Conservation (phyloP, 306 rosid species). For the Fagus sylvatica region DNA sequence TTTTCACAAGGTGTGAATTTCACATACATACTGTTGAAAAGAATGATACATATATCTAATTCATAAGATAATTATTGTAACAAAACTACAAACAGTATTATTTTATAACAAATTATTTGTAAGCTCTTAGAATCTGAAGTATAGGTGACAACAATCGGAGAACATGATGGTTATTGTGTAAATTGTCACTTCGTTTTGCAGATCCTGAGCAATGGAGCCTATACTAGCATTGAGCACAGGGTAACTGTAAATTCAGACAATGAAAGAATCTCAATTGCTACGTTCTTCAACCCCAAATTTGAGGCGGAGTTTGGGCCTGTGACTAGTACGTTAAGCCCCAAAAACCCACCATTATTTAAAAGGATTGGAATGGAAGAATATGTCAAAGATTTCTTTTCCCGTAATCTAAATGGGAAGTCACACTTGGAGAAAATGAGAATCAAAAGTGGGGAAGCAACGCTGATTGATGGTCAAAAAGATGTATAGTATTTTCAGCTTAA, state of each 20-base stretch:
- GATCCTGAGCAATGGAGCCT: conserved; percentile 80
- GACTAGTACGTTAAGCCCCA: conserved; percentile 25
- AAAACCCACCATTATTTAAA: conserved; percentile 51
- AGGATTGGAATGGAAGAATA: conserved; percentile 55
- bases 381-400: conserved; percentile 48
- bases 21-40: too few species aligned
- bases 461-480: neutral
- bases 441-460: neutral
- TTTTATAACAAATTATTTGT: too few species aligned
- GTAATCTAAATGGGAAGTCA: conserved; percentile 57
- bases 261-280: conserved; percentile 64
- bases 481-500: neutral
- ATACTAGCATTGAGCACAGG: conserved; percentile 73
- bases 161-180: neutral
- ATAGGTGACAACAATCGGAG: neutral
- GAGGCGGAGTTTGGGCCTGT: conserved; percentile 65
- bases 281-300: conserved; percentile 63
- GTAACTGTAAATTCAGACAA: conserved; percentile 60
- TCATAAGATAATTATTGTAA: too few species aligned
- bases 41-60: too few species aligned
- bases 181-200: conserved; percentile 17
- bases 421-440: conserved; percentile 63
- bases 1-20: too few species aligned
- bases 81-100: too few species aligned
- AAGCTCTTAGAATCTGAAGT: too few species aligned